These are phyloP conservation scores for Sporothrix pseudoabietina DNA, from an alignment of 2,329 filamentous ascomycete genomes.

Conservation along the genomic window DNA sequence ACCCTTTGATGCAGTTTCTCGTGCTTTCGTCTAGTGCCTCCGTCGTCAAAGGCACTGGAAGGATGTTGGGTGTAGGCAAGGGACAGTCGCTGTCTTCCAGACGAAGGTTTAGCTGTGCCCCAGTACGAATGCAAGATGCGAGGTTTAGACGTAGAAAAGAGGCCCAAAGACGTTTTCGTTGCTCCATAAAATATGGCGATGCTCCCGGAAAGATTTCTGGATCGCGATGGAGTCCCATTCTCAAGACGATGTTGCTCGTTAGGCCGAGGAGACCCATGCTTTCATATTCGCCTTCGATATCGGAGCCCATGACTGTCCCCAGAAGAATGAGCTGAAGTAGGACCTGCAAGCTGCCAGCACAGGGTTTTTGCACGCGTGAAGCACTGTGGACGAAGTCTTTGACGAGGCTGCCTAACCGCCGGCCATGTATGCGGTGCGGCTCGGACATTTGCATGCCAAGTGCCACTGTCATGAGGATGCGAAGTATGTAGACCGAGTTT, in stretches of 20 bases:
- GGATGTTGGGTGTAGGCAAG: neutral
- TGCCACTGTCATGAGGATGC: slow-evolving; percentile 11
- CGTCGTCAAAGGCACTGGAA: neutral
- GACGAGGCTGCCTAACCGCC: slow-evolving; percentile 22
- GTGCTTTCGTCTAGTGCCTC: neutral
- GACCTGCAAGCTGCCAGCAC: slow-evolving; percentile 25
- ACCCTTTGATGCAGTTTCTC: neutral
- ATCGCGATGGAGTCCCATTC: slow-evolving; percentile 36
- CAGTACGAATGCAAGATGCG: slow-evolving; percentile 35
- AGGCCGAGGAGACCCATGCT: slow-evolving; percentile 2
- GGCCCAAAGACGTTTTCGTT: slow-evolving; percentile 35
- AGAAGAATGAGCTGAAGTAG: slow-evolving; percentile 26
- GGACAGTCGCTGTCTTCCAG: slow-evolving; percentile 36
- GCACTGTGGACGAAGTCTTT: slow-evolving; percentile 19
- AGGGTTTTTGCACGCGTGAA: slow-evolving; percentile 23
- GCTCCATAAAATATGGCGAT: slow-evolving; percentile 34
- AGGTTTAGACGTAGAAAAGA: slow-evolving; percentile 34
- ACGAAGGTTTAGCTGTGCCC: slow-evolving; percentile 33
- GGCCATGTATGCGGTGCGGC: slow-evolving; percentile 27
- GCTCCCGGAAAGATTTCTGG: slow-evolving; percentile 32
- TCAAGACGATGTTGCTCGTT: slow-evolving; percentile 31
- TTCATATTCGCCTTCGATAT: slow-evolving; percentile 25
- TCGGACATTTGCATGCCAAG: slow-evolving; percentile 30
- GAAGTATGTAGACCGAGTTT: slow-evolving; percentile 26
- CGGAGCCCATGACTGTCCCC: slow-evolving; percentile 21